Base-by-base conservation (phyloP, 1,284 basidiomycete species). In the Gymnopus androsaceus region DNA sequence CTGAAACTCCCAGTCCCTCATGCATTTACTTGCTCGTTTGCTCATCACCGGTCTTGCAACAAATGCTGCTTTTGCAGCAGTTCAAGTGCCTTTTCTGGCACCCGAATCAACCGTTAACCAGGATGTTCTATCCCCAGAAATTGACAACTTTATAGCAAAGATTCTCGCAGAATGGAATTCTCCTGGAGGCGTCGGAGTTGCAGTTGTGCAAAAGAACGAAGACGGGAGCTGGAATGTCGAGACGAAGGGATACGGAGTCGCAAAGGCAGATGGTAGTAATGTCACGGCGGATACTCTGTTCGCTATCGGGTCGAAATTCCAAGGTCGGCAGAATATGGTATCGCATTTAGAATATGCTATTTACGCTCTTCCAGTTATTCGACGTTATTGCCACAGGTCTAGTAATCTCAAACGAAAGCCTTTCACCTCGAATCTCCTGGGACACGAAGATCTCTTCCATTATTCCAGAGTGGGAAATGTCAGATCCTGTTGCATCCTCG, bases 401-500 rank as follows among this genome's bases (percentile, higher is more conserved):
- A 21, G 47, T 68, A n/a, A 59, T 67, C n/a, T 48, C 66, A 5
- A 67, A 68, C 19, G 58, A 64, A 19, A 63, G 63, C 4, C 51
- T 68, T 6, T 60, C 62, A 2, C 65, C 65, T 23, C 60, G 59
- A 12, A 54, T 67, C 11, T 57, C 64, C 8, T 68, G 67, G 65
- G 57, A 54, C 9, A 62, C 63, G 4, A 67, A 66, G 41, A 58
- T 69, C 9, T 54, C 55, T 8, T 58, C 63, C 8, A 30, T 70
- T 8, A 50, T 66, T 5, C 66, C 68, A 0, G 55, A 53, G 15
- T 68, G 62, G 61, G 55, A 56, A 40, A 38, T 67, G 17, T 21
- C 27, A n/a, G 65, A 66, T 51, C 59, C 61, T 0, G 27, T 64
- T 34, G 66, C 64, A 11, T 51, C 64, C 2, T 45, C 55, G 27